Evolutionary conservation across 768 basidiomycete genomes (phyloP), one percentile per base, ranked within the genome.

Genomic region (Hericium coralloides): DNA sequence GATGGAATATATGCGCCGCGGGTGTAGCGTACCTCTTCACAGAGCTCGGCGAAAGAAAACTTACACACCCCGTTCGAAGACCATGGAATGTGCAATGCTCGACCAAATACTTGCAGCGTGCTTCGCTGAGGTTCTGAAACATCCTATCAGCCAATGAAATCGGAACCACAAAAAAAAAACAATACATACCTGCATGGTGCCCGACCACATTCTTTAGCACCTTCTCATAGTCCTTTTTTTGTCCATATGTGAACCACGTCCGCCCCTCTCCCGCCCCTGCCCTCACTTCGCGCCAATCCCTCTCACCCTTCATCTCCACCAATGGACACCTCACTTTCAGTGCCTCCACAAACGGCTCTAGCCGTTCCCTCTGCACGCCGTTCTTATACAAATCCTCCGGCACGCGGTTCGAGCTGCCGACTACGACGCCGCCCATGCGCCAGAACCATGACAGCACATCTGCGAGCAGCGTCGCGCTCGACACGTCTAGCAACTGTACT

Each of bases 391-490:
- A 68, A 56, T 82, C 81, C 60, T 79, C 76, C 1, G 76, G 75
- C 10, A 81, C 73, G 55, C 77, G 76, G 64, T 82, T 82, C 45
- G 78, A 76, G 22, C 69, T 73, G 31, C 73, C 73, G 25, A 76
- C 70, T 39, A 85, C 72, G 7, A 84, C 77, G 2, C 82, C 81
- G 17, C 81, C 82, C 66, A 85, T 73, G 5, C 81, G 72, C 82
- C 81, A 83, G 63, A 79, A 84, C 80, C 79, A 84, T 12, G 79
- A 76, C 15, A 83, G 66, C 5, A 84, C 79, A 57, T 78, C 75
- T 7, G 75, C 74, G 4, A 78, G 69, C 1, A 79, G 69, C 7
- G 73, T 73, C 1, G 83, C 81, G 36, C 80, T 80, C 0, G 81
- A 81, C 1, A 82, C 79, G 64, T 83, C 82, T 6, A 83, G 75